These are phyloP conservation scores for Pelargonium citronellum DNA, from an alignment of 441 rosid species.

Conservation along the genomic window DNA sequence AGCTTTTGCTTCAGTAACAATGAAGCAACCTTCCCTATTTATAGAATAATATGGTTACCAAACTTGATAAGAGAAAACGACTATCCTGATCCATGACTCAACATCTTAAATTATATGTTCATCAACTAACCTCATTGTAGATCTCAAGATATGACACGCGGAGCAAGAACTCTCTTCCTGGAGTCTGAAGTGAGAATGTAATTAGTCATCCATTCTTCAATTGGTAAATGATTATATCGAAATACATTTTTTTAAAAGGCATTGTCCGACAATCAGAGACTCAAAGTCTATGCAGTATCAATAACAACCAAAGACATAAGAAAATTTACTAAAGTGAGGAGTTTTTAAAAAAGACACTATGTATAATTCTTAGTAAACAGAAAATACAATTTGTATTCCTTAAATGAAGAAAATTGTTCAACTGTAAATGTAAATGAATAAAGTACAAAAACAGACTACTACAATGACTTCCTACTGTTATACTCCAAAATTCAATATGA, in stretches of 20 bases:
- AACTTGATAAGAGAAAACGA: no score
- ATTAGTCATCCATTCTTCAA: slow-evolving; percentile 21
- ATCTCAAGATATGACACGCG: slow-evolving; percentile 99
- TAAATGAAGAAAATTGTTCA: not conserved
- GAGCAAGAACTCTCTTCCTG: slow-evolving; percentile 93
- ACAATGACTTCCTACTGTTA: no score
- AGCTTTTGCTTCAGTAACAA: not conserved
- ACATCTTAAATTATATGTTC: not conserved
- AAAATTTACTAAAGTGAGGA: no score
- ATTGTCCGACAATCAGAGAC: no score
- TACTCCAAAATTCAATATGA: no score
- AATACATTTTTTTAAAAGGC: no score
- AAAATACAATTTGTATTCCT: not conserved
- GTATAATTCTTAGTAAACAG: not conserved
- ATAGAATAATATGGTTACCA: no score
- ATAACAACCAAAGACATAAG: no score
- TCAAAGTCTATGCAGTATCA: no score
- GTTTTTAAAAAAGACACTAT: no score
- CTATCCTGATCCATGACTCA: not conserved
- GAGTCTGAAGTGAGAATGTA: slow-evolving; percentile 60
- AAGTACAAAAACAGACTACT: no score
- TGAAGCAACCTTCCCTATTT: no score
- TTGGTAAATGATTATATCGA: not conserved
- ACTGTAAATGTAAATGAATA: not conserved
- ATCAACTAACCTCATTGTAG: slow-evolving; percentile 79